Conservation (phyloP, 179 eudicot species). For the Monotropa hypopitys region DNA sequence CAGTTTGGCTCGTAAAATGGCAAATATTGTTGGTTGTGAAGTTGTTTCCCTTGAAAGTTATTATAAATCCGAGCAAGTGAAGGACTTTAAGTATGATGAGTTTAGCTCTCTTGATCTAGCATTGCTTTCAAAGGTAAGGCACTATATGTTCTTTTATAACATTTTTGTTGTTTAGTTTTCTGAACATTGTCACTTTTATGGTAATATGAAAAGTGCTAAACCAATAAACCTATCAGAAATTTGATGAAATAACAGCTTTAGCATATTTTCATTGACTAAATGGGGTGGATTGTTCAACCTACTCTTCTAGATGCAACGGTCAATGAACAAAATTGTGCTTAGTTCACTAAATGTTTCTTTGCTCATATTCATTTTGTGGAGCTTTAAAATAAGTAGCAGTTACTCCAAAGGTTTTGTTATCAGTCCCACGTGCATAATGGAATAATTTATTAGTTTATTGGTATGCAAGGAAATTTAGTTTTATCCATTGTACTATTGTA, state of each 20-base stretch:
- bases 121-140: constrained; percentile 69
- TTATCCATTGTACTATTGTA: background rate
- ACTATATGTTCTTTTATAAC: background rate
- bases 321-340: background rate
- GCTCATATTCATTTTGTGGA: background rate
- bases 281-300: background rate
- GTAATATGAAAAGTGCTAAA: background rate
- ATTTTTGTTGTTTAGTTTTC: background rate
- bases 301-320: background rate
- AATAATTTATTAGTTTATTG: background rate
- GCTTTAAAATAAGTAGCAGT: background rate
- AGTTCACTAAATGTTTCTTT: background rate
- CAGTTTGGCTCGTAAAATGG: constrained; percentile 99
- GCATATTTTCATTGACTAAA: background rate
- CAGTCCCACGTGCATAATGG: background rate
- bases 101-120: constrained; percentile 84
- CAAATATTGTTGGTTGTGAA: constrained; percentile 96
- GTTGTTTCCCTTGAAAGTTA: constrained; percentile 96
- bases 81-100: constrained; percentile 87
- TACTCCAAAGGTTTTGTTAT: background rate
- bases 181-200: background rate
- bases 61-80: constrained; percentile 82
- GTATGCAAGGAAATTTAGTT: background rate
- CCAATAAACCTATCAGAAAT: background rate
- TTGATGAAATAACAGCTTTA: background rate